These are phyloP conservation scores for Phytopythium vexans DNA, from an alignment of 352 stramenopile genomes.

Conservation along the genomic window DNA sequence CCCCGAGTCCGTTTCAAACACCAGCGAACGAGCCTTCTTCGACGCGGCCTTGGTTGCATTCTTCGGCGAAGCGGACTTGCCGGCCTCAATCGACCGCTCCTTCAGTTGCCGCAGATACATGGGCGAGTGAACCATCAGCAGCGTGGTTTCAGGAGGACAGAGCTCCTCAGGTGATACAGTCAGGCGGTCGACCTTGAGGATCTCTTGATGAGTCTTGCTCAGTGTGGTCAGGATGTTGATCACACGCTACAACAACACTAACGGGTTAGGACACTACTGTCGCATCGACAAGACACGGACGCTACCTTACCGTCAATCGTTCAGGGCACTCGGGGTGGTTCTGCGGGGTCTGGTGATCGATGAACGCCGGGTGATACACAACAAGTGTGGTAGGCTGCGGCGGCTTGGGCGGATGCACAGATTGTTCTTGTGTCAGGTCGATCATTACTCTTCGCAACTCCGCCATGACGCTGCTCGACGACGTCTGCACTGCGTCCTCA, in stretches of 20 bases:
- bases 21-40: constrained; percentile 40
- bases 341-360: constrained; percentile 82
- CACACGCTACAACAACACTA: constrained; percentile 41
- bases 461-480: constrained; percentile 41
- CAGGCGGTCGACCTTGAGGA: constrained; percentile 68
- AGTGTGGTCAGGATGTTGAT: constrained; percentile 63
- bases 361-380: constrained; percentile 79
- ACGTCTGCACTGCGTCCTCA: constrained; percentile 10
- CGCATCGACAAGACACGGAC: background rate
- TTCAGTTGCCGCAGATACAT: constrained; percentile 77
- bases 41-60: constrained; percentile 18
- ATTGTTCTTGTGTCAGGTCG: constrained; percentile 65
- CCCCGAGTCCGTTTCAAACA: constrained; percentile 78
- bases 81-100: constrained; percentile 55
- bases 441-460: constrained; percentile 81
- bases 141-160: constrained; percentile 66
- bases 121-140: constrained; percentile 82
- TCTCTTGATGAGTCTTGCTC: constrained; percentile 60
- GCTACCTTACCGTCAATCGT: constrained; percentile 58
- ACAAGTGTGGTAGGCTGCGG: constrained; percentile 59
- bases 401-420: constrained; percentile 13
- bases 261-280: constrained; percentile 2
- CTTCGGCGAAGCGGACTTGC: constrained; percentile 29
- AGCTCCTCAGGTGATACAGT: constrained; percentile 67
- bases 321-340: constrained; percentile 81